Base-by-base conservation (phyloP, 208 protist genomes). In the Trypanosoma boissoni region DNA sequence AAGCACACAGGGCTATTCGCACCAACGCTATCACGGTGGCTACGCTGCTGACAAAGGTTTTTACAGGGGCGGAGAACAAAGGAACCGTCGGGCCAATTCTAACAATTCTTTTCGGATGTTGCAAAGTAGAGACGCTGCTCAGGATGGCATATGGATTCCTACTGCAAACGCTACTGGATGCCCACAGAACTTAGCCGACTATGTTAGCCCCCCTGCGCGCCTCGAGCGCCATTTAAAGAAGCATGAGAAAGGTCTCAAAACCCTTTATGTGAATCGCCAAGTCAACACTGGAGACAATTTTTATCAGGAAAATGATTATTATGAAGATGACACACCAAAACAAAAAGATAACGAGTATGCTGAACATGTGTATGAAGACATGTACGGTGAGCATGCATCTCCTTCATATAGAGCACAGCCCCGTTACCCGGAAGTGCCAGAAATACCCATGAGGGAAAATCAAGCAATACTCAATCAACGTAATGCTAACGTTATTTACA, bases 401-500 rank as follows among this genome's bases (percentile, higher is more conserved):
- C 36, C 59, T 21, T 29, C 14, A 36, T 60, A 61, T 28, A 43
- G 36, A 24, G 32, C 37, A 27, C 37, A 37, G 53, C 16, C 55
- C 46, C 34, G 45, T 18, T 48, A 66, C 45, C 27, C 28, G 27
- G 50, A 27, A 26, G 24, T 55, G 29, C 44, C 53, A 31, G 34
- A 32, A 12, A 62, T 73, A 31, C 63, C 64, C 27, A 36, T 67
- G 44, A 52, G 21, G 43, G 32, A 23, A 42, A 36, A 41, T 31
- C 61, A 48, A 46, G 60, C 28, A 3, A 69, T 21, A 50, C 42
- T 34, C 16, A n/a, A 66, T 50, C 83, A 78, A 14, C 74, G 80
- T 9, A 68, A 49, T 0, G 86, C 86, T 23, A 93, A 93, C 61
- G 70, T 83, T 43, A 72, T 93, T 20, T 93, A 77, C 64, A 64